Evolutionary conservation across 441 rosid genomes (phyloP).

Genomic region (Corymbia citriodora): DNA sequence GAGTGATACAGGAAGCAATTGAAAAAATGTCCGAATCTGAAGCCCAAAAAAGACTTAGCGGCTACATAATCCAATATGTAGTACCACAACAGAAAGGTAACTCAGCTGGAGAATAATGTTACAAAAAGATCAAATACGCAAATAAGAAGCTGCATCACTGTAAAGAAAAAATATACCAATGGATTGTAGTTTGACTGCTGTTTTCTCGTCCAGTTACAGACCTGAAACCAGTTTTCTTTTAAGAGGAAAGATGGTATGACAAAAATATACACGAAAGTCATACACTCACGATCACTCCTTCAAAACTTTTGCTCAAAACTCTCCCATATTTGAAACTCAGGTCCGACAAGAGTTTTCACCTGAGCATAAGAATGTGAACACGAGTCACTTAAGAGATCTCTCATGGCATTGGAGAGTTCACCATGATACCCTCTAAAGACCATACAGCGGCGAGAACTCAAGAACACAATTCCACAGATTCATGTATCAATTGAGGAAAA

Average conservation of each 20-base stretch:
- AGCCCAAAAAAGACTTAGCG: background rate
- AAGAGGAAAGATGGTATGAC: background rate
- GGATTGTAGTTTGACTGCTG: background rate
- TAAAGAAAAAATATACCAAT: background rate
- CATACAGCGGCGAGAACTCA: background rate
- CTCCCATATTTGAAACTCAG: constrained; percentile 22
- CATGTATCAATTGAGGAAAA: background rate
- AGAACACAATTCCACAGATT: background rate
- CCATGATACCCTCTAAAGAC: background rate
- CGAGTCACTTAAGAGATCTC: constrained; percentile 13
- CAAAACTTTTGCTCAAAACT: constrained; percentile 21
- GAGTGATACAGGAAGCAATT: background rate
- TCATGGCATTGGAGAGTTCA: constrained; percentile 4
- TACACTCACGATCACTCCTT: background rate
- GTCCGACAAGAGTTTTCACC: constrained; percentile 23
- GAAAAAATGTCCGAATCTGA: background rate
- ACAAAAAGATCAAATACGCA: background rate
- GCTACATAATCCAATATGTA: background rate
- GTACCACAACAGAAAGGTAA: background rate
- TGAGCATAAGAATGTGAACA: constrained; percentile 28
- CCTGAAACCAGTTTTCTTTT: background rate
- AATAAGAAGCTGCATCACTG: background rate
- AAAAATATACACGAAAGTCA: background rate
- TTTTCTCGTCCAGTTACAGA: background rate
- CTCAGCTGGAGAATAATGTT: background rate